Conservation (phyloP, 495 filamentous ascomycete species). For the Melanomma pulvis-pyrius region DNA sequence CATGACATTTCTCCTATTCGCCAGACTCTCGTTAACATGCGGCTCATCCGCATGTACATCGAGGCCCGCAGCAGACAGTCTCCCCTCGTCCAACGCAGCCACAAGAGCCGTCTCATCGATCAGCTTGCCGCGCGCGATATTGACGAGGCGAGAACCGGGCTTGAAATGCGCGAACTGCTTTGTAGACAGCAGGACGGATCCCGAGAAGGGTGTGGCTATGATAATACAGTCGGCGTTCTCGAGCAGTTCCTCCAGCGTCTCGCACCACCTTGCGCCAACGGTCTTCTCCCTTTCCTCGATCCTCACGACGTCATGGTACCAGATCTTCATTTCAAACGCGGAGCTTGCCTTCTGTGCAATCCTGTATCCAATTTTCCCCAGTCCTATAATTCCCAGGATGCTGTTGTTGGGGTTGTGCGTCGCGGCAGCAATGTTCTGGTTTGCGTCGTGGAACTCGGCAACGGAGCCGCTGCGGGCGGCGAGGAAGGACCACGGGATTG, state of each 20-base stretch:
- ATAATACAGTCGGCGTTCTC: constrained; percentile 64
- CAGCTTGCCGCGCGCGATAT: constrained; percentile 70
- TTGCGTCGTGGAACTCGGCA: constrained; percentile 57
- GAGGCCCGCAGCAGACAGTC: constrained; percentile 60
- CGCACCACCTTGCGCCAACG: constrained; percentile 54
- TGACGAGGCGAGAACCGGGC: constrained; percentile 64
- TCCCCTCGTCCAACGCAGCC: constrained; percentile 60
- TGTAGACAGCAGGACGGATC: constrained; percentile 57
- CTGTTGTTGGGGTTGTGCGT: constrained; percentile 62
- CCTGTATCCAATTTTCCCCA: constrained; percentile 69
- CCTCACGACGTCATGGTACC: constrained; percentile 63
- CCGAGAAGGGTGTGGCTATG: constrained; percentile 67
- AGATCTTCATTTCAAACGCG: constrained; percentile 68
- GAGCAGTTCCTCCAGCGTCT: constrained; percentile 57
- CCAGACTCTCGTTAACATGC: constrained; percentile 51
- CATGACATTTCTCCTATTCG: constrained; percentile 58
- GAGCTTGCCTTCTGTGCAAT: constrained; percentile 64
- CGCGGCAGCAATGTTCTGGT: constrained; percentile 57
- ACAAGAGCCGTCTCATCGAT: constrained; percentile 72
- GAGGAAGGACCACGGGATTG: constrained; percentile 62
- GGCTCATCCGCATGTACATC: constrained; percentile 72
- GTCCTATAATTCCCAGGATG: constrained; percentile 64
- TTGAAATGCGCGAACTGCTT: constrained; percentile 57
- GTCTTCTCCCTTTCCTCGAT: constrained; percentile 20
- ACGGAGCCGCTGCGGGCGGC: constrained; percentile 51